Evolutionary conservation across 148 eudicot genomes (phyloP).

Genomic region (Silene latifolia): DNA sequence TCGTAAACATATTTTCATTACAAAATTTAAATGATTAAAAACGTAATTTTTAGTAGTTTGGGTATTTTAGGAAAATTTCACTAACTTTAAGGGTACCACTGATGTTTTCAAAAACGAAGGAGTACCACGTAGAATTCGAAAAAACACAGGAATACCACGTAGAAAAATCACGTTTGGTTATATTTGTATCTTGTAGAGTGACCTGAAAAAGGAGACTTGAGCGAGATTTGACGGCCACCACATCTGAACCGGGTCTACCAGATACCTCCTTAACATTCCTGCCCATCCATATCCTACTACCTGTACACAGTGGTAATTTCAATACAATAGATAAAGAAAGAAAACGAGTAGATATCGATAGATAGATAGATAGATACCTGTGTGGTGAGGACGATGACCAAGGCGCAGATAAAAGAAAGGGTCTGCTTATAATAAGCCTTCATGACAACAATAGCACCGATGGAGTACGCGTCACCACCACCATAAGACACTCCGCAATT

Average conservation of each 20-base stretch:
- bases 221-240: constrained; percentile 99
- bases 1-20: no score
- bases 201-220: constrained; percentile 96
- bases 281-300: constrained; percentile 98
- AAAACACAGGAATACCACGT: no score
- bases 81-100: no score
- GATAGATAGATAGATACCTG: constrained; percentile 51
- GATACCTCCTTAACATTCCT: constrained; percentile 82
- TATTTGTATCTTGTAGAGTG: no score
- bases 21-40: no score
- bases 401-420: constrained; percentile 53
- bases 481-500: constrained; percentile 81
- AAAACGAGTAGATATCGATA: no score
- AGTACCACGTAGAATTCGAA: no score
- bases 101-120: no score
- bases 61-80: no score
- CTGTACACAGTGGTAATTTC: constrained; percentile 27
- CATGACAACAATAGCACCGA: constrained; percentile 92
- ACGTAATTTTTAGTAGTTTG: no score
- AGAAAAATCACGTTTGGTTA: no score
- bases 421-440: constrained; percentile 81
- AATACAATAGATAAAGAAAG: no score
- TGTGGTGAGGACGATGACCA: constrained; percentile 74
- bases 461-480: constrained; percentile 95
- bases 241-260: constrained; percentile 96